These are phyloP conservation scores for Paramecium pentaurelia DNA, from an alignment of 73 alveolate genomes.

Conservation along the genomic window DNA sequence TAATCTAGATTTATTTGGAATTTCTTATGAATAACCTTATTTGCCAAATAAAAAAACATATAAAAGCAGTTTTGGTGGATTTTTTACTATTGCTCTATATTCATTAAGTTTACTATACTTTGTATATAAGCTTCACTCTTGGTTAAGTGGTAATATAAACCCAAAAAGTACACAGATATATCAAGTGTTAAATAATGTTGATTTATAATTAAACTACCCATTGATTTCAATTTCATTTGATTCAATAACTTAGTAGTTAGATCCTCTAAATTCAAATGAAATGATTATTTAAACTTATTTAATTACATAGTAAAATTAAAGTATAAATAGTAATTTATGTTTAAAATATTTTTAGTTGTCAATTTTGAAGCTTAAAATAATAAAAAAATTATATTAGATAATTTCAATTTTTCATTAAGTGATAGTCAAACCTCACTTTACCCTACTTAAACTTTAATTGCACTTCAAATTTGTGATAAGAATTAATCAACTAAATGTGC, in stretches of 20 bases:
- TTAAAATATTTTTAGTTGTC: neutral
- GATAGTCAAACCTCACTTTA: neutral
- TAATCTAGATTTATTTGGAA: neutral
- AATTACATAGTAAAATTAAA: neutral
- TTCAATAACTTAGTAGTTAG: neutral
- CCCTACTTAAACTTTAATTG: neutral
- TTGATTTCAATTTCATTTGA: neutral
- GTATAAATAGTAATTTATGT: neutral
- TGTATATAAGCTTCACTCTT: neutral
- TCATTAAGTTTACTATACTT: neutral
- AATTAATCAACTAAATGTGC: neutral
- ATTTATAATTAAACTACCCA: neutral
- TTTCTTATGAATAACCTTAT: neutral
- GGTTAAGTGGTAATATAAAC: neutral
- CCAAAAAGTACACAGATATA: neutral
- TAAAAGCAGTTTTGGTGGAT: neutral
- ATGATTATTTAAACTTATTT: neutral
- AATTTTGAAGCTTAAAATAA: neutral
- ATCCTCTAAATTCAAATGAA: neutral
- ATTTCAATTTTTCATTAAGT: neutral
- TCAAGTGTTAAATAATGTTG: neutral
- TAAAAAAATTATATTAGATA: neutral
- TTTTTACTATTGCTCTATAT: neutral
- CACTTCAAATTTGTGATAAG: neutral
- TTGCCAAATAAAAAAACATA: neutral